Conservation (phyloP, 257 asterid species). For the Lycium ferocissimum region DNA sequence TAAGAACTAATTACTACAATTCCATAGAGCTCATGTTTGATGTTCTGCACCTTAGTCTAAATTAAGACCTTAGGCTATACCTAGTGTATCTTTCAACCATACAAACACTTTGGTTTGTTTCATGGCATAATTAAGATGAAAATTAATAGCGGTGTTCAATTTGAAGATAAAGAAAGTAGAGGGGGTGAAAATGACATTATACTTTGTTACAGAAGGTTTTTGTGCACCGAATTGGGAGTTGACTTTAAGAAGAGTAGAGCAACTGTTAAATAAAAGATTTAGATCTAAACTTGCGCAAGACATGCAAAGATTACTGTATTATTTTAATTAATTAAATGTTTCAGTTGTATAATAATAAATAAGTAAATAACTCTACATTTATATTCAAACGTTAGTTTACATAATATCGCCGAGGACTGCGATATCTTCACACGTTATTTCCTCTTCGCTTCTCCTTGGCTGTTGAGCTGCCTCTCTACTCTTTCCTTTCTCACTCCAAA, state of each 20-base stretch:
- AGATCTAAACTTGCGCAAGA: conserved; percentile 45
- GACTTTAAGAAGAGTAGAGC: conserved; percentile 38
- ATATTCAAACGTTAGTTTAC: conserved; percentile 47
- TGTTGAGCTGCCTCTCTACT: conserved; percentile 57
- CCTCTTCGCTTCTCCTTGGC: conserved; percentile 31
- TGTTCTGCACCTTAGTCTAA: not conserved
- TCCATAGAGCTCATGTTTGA: not conserved
- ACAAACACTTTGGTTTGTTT: not conserved
- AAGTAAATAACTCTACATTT: not conserved
- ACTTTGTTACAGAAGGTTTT: conserved; percentile 16
- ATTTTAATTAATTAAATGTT: conserved; percentile 18
- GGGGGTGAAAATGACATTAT: conserved; percentile 16
- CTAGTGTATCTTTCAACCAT: not conserved
- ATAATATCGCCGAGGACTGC: conserved; percentile 47
- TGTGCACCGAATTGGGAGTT: conserved; percentile 45
- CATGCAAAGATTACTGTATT: conserved; percentile 11
- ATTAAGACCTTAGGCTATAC: not conserved
- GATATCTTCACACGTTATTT: conserved; percentile 40
- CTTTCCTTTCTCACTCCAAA: not conserved
- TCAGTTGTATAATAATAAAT: not conserved
- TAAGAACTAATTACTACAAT: not conserved
- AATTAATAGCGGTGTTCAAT: not conserved
- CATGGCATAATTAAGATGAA: not conserved
- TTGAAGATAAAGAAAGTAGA: conserved; percentile 1
- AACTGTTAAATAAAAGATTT: conserved; percentile 28